Evolutionary conservation across 805 yeast genomes (phyloP), one percentile per base, ranked within the genome.

Genomic region (Zygosaccharomyces bisporus): DNA sequence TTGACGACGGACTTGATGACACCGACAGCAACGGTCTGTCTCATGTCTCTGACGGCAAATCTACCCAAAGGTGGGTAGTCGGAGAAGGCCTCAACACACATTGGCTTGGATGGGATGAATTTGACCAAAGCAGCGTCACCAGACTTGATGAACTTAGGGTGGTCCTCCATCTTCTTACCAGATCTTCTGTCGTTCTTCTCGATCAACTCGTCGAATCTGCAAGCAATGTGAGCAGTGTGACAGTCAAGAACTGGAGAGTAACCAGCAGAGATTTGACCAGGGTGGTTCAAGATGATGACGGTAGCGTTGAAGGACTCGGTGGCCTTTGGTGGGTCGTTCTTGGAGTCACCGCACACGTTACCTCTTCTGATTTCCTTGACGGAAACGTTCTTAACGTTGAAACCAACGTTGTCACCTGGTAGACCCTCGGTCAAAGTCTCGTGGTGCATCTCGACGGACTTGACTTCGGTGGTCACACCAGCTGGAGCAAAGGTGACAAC

Each of bases 1-100:
- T 88, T 88, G 68, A 79, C 95, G 65, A 88, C 95, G 57, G 88
- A 74, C 83, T 91, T 91, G 86, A 91, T 86, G 71, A 90, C 96
- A 86, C 97, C 97, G 72, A 90, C 97, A 72, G 97, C 97, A 68
- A 90, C 97, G 66, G 97, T 90, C 79, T 89, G 96, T 86, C 97
- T 86, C 97, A 89, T 89, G 79, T 89, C 97, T 86, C 97, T 90
- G 81, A 89, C 96, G 72, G 91, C 91, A 76, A 91, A 79, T 83
- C 98, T 89, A 76, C 96, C 93, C 73, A 91, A 75, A 76, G 95
- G 96, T 72, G 91, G 96, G 83, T 91, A 89, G 69, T 88, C 93
- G 68, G 81, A 75, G 83, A 81, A 91, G 61, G 91, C 79, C 76
- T 91, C 96, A 60, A 90, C 95, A 74, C 96, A 90, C 77, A 91